Base-by-base conservation (phyloP, 2,329 filamentous ascomycete genomes). In the Cytospora schulzeri region DNA sequence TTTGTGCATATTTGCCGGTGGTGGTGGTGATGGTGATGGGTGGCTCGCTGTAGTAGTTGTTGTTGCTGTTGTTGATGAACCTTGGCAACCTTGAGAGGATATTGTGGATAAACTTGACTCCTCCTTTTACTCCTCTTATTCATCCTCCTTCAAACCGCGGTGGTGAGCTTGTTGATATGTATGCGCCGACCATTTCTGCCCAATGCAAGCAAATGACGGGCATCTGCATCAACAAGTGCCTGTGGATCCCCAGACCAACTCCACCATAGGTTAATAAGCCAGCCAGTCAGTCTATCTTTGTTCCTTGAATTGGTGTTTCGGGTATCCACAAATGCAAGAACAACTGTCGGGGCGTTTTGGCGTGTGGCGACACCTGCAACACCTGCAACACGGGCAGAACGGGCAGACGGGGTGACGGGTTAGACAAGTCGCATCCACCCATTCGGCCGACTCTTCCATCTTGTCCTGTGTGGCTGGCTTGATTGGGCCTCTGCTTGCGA, bases 111-210 rank as follows among this genome's bases (percentile, higher is more conserved):
- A n/a, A 33, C 35, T 54, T 48, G 31, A n/a, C 22, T 35, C 12
- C 28, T 28, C 50, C 15, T 33, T 12, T 22, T n/a, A n/a, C n/a
- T n/a, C n/a, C n/a, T n/a, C n/a, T n/a, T n/a, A n/a, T n/a, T n/a
- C 33, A 38, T 5, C 17, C 19, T 50, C 38, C 29, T 28, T 22
- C 53, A 56, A 28, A 17, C 59, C 19, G 38, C 19, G 60, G 55
- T 41, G 52, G 15, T 62, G 60, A 62, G 52, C 60, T 35, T 6
- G 26, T 56, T 62, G 52, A 62, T 61, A 55, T 55, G 59, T 61
- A 55, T 55, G 59, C 33, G 33, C 28, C 19, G 22, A 11, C 28
- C 52, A 38, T 31, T 50, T 12, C 60, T 56, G 52, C 60, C 60
- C 60, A 45, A 62, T 45, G 51, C 29, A 31, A 62, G 56, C 60